phyloP scores from a whole-genome alignment of 805 yeast genomes.

The Sporopachydermia lactativora region DNA sequence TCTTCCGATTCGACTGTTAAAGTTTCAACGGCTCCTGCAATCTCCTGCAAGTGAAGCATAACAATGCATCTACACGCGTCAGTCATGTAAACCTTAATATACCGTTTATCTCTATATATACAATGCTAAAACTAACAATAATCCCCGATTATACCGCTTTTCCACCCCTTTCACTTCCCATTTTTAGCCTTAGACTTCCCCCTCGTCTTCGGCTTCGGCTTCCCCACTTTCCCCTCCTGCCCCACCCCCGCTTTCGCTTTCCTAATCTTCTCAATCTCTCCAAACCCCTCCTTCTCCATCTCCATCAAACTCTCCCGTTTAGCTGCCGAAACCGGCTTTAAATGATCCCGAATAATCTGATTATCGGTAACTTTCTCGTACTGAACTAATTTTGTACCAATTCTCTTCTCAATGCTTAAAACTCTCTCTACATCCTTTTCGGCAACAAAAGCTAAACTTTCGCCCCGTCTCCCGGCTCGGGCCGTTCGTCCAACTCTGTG shows the following conservation, averaged over 20 bases:
- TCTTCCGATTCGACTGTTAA: too few relatives aligned
- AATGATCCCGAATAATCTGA: constrained; percentile 55
- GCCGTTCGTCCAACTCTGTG: constrained; percentile 99
- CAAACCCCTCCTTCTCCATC: constrained; percentile 85
- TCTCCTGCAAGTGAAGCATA: too few relatives aligned
- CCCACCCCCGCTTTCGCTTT: constrained; percentile 25
- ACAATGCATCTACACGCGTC: too few relatives aligned
- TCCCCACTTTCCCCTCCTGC: too few relatives aligned
- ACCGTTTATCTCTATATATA: too few relatives aligned
- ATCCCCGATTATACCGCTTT: too few relatives aligned
- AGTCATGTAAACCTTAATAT: too few relatives aligned
- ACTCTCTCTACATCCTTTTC: constrained; percentile 77
- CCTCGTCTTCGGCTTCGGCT: too few relatives aligned
- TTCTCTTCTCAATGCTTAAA: constrained; percentile 75
- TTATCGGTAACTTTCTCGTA: constrained; percentile 63
- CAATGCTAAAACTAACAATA: too few relatives aligned
- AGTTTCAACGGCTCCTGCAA: too few relatives aligned
- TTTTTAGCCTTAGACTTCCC: too few relatives aligned
- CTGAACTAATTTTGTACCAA: constrained; percentile 65
- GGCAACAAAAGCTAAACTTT: constrained; percentile 65
- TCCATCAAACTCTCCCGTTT: constrained; percentile 86
- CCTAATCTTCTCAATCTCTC: constrained; percentile 49
- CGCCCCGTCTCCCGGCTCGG: constrained; percentile 89
- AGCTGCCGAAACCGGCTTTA: constrained; percentile 62
- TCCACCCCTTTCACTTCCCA: too few relatives aligned